phyloP scores from a whole-genome alignment of 2,329 filamentous ascomycete species.

The Rhinocladiella mackenziei region DNA sequence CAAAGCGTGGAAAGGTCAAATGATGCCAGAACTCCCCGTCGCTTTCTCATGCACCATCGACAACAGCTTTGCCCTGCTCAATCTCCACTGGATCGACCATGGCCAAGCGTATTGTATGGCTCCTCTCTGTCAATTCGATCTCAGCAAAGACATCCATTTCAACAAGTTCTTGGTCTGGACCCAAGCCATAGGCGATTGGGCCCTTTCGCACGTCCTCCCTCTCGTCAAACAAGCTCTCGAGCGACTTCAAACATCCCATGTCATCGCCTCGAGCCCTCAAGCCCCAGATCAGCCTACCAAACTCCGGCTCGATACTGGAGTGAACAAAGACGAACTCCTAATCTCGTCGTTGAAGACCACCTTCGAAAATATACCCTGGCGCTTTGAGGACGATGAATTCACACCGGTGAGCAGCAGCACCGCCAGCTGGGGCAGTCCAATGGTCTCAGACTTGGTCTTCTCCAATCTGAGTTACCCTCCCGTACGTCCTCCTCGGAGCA shows the following conservation, averaged over 20 bases:
- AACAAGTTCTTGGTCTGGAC: conserved; percentile 25
- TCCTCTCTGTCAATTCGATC: conserved; percentile 27
- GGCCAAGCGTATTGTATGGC: conserved; percentile 29
- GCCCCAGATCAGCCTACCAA: too few species aligned
- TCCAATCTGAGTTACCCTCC: conserved; percentile 10
- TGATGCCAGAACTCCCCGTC: conserved; percentile 19
- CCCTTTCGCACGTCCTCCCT: conserved; percentile 22
- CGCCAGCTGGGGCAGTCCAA: conserved; percentile 27
- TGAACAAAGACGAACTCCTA: conserved; percentile 16
- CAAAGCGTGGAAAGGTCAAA: conserved; percentile 19
- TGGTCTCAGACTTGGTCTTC: conserved; percentile 12
- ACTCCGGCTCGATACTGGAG: conserved; percentile 18
- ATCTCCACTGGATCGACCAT: conserved; percentile 29
- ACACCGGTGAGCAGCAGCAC: conserved; percentile 28
- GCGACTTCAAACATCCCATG: conserved; percentile 11
- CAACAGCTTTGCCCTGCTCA: conserved; percentile 27
- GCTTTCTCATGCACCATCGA: conserved; percentile 29
- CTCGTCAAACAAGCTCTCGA: conserved; percentile 24
- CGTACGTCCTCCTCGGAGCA: background rate
- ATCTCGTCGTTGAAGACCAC: conserved; percentile 23
- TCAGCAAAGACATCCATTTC: conserved; percentile 28
- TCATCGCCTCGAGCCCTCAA: conserved; percentile 20
- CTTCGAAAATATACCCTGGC: conserved; percentile 28
- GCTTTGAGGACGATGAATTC: conserved; percentile 26
- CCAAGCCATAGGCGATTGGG: conserved; percentile 29